A percentile compares a stretch with the other conserved stretches of the same genome.
Conservation (phyloP, 176 grass and related monocot genomes). For the Lolium perenne region DNA sequence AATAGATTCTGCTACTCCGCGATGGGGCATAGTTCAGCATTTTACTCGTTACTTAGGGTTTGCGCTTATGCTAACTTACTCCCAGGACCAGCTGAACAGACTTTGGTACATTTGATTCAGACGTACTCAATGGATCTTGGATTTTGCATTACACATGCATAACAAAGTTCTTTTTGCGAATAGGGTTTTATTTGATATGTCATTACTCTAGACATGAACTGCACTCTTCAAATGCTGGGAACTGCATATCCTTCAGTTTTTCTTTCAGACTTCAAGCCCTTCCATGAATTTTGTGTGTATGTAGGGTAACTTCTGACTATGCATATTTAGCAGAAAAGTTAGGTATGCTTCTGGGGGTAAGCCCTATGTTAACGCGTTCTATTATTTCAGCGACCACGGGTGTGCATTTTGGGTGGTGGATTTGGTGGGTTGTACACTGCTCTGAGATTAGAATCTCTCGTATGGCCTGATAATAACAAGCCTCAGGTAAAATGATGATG, state of each 20-base stretch:
- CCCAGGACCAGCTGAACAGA: too few species aligned
- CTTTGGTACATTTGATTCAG: slow-evolving; percentile 1
- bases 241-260: neutral
- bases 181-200: neutral
- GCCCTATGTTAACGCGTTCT: neutral
- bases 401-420: slow-evolving; percentile 96
- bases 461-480: slow-evolving; percentile 82
- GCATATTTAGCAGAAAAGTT: neutral
- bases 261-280: neutral
- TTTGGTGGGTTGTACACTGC: slow-evolving; percentile 97
- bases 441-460: slow-evolving; percentile 94
- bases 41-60: neutral
- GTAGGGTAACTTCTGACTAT: neutral
- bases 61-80: too few species aligned
- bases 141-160: neutral
- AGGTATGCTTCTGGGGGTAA: neutral
- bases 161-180: neutral
- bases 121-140: neutral
- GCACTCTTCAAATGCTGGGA: neutral
- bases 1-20: neutral
- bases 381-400: slow-evolving; percentile 63
- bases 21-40: neutral
- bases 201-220: neutral
- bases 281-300: neutral
- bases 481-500: slow-evolving; percentile 72